Evolutionary conservation across 805 yeast species (phyloP), one percentile per base, ranked within the genome.

Genomic region (Myxozyma vanderwaltii): DNA sequence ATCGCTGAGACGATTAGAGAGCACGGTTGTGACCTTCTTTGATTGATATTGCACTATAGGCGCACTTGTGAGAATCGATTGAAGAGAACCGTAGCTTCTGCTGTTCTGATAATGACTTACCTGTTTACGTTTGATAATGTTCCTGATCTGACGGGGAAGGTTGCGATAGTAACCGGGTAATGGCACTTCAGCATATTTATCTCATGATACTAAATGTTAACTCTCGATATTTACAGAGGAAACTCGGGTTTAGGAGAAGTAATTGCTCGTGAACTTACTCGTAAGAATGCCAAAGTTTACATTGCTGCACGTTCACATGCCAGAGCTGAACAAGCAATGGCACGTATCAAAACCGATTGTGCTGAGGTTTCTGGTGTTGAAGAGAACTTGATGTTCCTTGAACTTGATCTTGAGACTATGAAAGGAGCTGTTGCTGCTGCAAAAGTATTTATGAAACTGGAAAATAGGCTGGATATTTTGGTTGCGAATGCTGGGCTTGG

Each of bases 401-500:
- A 61, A 35, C 33, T 54, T 13, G 64, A 63, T 53, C 51, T 63
- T 13, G 60, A 51, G 46, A 54, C 56, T 36, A 56, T 61, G 57
- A 50, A 43, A 27, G 46, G 56, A 19, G 58, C 66, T 31, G 55
- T 44, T 13, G 45, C 44, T 27, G 48, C 59, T 7, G 66, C 65
- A 2, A 43, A 75, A 8, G 77, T 76, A 35, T 81, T 80, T 17
- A 58, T 71, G 23, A 71, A 74, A 57, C 70, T 69, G n/a, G 80
- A 81, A 35, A 12, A 63, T 7, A 75, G 78, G 64, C 76, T 86
- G 35, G 83, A 86, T 70, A 84, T 86, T 62, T 75, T 86, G 61
- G 77, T 85, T 64, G 89, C 90, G 48, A 86, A 86, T 67, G 91
- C 91, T 3, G 91, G 91, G 29, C 89, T 60, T n/a, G 66, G 59